Evolutionary conservation across 2,329 filamentous ascomycete genomes (phyloP).

Genomic region (Coniella vitis): DNA sequence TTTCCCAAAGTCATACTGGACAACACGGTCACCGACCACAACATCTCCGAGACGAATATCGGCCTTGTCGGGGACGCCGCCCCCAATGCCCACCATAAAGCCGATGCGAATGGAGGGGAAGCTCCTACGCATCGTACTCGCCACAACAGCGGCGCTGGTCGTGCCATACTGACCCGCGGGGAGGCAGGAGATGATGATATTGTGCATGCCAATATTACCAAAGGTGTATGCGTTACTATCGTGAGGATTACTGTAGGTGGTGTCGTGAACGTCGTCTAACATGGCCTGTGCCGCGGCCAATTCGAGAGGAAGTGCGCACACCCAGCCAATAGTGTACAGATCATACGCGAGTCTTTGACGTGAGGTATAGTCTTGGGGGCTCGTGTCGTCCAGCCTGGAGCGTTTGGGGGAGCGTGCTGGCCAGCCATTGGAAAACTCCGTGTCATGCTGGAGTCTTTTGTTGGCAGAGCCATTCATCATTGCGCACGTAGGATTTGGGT

Average conservation of each 20-base stretch:
- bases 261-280: conserved; percentile 1
- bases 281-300: conserved; percentile 11
- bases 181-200: conserved; percentile 21
- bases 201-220: conserved; percentile 2
- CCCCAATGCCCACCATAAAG: conserved; percentile 28
- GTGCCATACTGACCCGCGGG: conserved; percentile 23
- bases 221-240: conserved; percentile 3
- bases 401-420: too few species aligned
- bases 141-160: conserved; percentile 21
- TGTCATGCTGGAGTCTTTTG: too few species aligned
- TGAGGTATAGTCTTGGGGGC: too few species aligned
- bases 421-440: too few species aligned
- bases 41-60: conserved; percentile 26
- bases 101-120: conserved; percentile 24
- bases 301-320: conserved; percentile 12
- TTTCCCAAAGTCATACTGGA: conserved; percentile 26
- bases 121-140: conserved; percentile 21
- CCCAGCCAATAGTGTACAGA: conserved; percentile 10
- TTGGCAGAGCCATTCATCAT: too few species aligned
- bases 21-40: conserved; percentile 24
- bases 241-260: neutral
- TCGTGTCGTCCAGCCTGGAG: too few species aligned
- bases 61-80: conserved; percentile 24
- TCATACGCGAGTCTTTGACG: too few species aligned
- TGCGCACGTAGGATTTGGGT: too few species aligned